Evolutionary conservation across 129 eudicot species (phyloP), one percentile per base, ranked within the genome.

Genomic region (Oenanthe sinensis): DNA sequence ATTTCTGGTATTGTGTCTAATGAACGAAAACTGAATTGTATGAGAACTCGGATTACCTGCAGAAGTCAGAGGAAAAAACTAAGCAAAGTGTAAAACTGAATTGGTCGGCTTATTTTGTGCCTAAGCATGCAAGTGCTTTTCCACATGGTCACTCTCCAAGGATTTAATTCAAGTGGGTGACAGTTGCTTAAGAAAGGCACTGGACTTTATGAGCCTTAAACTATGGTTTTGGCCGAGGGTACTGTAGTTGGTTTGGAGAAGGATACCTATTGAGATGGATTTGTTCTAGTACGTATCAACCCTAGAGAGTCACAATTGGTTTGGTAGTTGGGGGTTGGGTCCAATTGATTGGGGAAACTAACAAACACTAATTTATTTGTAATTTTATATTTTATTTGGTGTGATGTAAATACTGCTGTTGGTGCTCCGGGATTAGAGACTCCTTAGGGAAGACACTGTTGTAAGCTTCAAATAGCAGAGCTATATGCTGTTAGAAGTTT

Each of bases 61-160:
- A 46, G 3, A 46, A 46, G 16, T 46, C 49, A 0, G 5, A 39
- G 46, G 46, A 8, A 13, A 48, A 5, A 49, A 16, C 6, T 3
- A 19, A 49, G 54, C 54, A 49, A 49, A 49, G 19, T 15, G 20
- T 49, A 14, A 48, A 48, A 48, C 50, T 11, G 12, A 47, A 16
- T 47, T 47, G 50, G 50, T 47, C 4, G 50, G 50, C 16, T 47
- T 47, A 47, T 12, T 2, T 4, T 12, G 16, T 47, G 50, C 12
- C 50, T 47, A 47, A 47, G 36, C 36, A 33, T 33, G 79, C 75
- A 80, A 79, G 65, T 52, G 85, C 73, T 80, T 77, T 80, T 87
- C 88, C 72, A 80, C 83, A 47, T 93, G 96, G 97, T 89, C 77
- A 86, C n/a, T n/a, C n/a, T n/a, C n/a, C n/a, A n/a, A n/a, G n/a